Evolutionary conservation across 345 rosid genomes (phyloP), one percentile per base, ranked within the genome.

Genomic region (Euphorbia pulcherrima): DNA sequence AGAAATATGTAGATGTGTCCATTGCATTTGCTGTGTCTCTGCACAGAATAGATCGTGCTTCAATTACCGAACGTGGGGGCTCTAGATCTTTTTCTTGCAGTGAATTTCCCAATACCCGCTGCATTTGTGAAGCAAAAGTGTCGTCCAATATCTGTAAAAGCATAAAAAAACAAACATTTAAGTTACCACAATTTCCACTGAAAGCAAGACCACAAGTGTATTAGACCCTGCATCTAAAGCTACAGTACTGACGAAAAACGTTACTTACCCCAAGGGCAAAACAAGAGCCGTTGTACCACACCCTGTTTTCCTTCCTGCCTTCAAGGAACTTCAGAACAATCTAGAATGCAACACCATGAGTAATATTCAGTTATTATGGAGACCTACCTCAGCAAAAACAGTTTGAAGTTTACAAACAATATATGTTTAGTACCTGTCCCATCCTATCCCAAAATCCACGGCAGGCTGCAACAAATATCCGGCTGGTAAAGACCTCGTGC

Each of bases 31-130:
- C 75, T 1, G 84, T 75, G 72, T 94, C 97, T 80, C 90, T 84
- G 77, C 97, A 83, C 37, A 94, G 99, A 70, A 94, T 94, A 13
- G 97, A 92, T 64, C 97, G 88, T 77, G 99, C 97, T 81, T 94
- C 97, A 2, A 86, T 74, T 39, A 94, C 97, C 0, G 97, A 94
- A 21, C 96, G 90, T 41, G 97, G 97, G 41, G 97, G 84, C 72
- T 92, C 96, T 11, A 92, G 58, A 69, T 94, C 99, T 65, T 88
- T 94, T 53, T 94, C 99, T 65, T 91, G 96, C 71, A 94, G 75
- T 35, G 84, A 81, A 75, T 94, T 94, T 72, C 99, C 97, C 66
- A 85, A 83, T 69, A 89, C 74, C 50, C 93, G 77, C 70, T 94
- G 99, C 99, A 92, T 88, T 68, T 94, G 96, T 37, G 97, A 91